A percentile compares a stretch with the other conserved stretches of the same genome.
Conservation (phyloP, 1,284 basidiomycete genomes). For the Schizopora paradoxa region DNA sequence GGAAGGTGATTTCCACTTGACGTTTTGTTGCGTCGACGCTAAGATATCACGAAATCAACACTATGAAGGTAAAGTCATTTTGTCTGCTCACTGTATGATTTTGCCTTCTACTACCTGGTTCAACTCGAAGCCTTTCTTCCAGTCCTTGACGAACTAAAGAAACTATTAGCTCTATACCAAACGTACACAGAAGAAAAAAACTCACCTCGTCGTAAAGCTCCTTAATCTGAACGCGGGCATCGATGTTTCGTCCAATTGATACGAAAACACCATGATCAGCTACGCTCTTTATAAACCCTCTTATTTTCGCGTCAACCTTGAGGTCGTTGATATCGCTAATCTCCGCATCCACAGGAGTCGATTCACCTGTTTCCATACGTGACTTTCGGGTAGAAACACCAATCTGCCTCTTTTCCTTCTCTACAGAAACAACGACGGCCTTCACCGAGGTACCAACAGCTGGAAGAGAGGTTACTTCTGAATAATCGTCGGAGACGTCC, state of each 20-base stretch:
- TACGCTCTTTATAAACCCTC: conserved; percentile 89
- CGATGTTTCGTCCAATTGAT: conserved; percentile 73
- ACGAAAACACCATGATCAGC: conserved; percentile 91
- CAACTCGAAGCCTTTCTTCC: conserved; percentile 77
- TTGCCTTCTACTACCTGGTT: conserved; percentile 87
- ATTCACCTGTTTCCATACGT: conserved; percentile 52
- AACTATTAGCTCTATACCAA: conserved; percentile 13
- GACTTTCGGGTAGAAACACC: conserved; percentile 78
- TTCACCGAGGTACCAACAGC: conserved; percentile 62
- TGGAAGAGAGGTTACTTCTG: conserved; percentile 53
- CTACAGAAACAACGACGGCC: conserved; percentile 65
- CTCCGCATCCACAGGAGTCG: conserved; percentile 69
- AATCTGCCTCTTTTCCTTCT: conserved; percentile 62
- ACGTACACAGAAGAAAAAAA: conserved; percentile 12
- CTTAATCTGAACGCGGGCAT: conserved; percentile 90
- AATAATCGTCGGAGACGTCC: conserved; percentile 79
- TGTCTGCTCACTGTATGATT: conserved; percentile 57
- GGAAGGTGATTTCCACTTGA: conserved; percentile 86
- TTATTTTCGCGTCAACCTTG: conserved; percentile 66
- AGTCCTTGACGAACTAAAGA: conserved; percentile 86
- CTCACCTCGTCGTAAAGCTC: conserved; percentile 87
- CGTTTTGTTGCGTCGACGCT: conserved; percentile 67
- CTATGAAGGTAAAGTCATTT: conserved; percentile 18
- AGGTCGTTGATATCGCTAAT: conserved; percentile 63
- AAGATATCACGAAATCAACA: too few species aligned